Evolutionary conservation across 495 filamentous ascomycete genomes (phyloP), one percentile per base, ranked within the genome.

Genomic region (Penicillium bialowiezense): DNA sequence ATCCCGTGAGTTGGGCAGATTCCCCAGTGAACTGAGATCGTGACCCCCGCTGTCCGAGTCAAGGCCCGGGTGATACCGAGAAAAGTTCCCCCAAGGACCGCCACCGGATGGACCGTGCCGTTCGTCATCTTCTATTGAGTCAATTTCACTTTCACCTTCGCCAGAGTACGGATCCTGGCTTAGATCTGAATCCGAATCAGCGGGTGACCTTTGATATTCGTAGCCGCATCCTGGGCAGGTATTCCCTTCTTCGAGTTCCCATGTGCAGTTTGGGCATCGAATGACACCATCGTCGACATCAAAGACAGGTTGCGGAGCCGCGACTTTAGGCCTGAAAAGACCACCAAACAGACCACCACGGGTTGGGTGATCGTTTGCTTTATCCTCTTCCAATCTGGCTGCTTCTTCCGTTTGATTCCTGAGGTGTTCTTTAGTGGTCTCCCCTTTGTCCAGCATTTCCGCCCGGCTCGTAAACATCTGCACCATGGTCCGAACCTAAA

Each of bases 401-500:
- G 81, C 73, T 59, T 86, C 85, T 49, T 87, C 82, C 44, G 67
- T 68, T 56, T 83, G 81, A 55, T 78, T 72, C 55, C 74, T 70
- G 17, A 55, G 57, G 52, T 88, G 80, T 52, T 88, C 80, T 31
- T 78, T 72, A 2, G 79, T 74, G 1, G 78, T 83, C 58, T 88
- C 86, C 12, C 74, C 79, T 36, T 77, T 71, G 31, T 85, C 81
- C 36, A 86, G 63, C 20, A 88, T 71, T 58, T 88, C 85, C 14
- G 79, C 74, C 14, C 81, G 80, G 41, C 69, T 72, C 18, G 85
- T 77, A 54, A 88, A 87, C 43, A 84, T 71, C 41, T 84, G 78
- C 26, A 84, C 81, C 60, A 89, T 75, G 33, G 87, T 78, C 35
- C 84, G 79, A 44, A 89, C 73, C 84, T 87, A 49, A n/a, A 12